Evolutionary conservation across 164 flowering plant species (phyloP), one percentile per base, ranked within the genome.

Genomic region (Warburgia ugandensis): DNA sequence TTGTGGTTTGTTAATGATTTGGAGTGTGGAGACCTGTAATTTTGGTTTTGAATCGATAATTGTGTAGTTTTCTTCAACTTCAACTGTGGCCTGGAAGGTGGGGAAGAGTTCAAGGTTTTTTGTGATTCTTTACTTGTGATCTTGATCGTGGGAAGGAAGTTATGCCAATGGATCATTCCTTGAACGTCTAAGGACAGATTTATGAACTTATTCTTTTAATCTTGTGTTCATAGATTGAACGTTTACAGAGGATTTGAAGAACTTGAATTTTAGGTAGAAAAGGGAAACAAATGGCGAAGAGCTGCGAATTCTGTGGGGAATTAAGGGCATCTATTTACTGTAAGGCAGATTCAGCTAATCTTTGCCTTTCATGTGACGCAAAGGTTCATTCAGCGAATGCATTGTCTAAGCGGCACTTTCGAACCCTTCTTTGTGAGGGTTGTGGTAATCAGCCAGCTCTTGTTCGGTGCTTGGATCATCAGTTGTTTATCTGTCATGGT

Each of bases 331-430:
- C 73, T 16, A 71, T 86, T 11, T 83, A 79, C 63, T 86, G 95
- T 32, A 70, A 72, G 48, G 77, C 85, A 9, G 89, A 81, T 67
- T 66, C 84, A 23, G 89, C 95, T 10, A 51, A 58, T 38, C 84
- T 86, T 27, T 86, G 95, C 60, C 80, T 81, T 33, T 63, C 76
- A 17, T 83, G 95, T 48, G 92, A 86, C 66, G 71, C 79, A 2
- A 72, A 68, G 42, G 84, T 86, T 40, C 95, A 86, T 53, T 77
- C 84, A 27, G 92, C 92, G 0, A 81, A 86, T 57, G 67, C 80
- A 13, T 74, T 86, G n/a, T 83, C 77, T 13, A 49, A 59, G 43
- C 38, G 77, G 17, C 95, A 86, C 47, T 43, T 67, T 5, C 77
- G 95, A 7, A 64, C 70, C 32, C 70, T 76, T 29, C 60, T 83